phyloP scores from a whole-genome alignment of 2,329 filamentous ascomycete genomes.

The Colletotrichum sp. region DNA sequence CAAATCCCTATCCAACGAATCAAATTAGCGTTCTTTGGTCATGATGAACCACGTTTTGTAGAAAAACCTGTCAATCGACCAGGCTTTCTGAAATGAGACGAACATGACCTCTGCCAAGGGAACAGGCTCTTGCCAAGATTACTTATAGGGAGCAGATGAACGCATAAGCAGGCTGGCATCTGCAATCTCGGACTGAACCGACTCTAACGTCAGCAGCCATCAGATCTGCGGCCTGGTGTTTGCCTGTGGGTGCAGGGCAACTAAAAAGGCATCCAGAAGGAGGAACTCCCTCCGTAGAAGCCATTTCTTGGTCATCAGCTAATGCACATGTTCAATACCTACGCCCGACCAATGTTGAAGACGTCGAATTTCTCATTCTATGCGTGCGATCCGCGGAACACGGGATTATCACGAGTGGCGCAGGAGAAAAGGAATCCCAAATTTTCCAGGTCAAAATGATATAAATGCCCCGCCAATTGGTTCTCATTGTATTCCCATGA shows the following conservation, averaged over 20 bases:
- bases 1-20: too few relatives aligned
- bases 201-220: not conserved
- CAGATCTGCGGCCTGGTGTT: not conserved
- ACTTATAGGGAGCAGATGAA: not conserved
- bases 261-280: not conserved
- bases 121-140: not conserved
- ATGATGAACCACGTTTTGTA: too few relatives aligned
- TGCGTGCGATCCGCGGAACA: rapidly evolving
- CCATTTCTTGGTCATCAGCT: not conserved
- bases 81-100: not conserved
- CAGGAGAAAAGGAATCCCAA: not conserved
- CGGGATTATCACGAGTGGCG: rapidly evolving
- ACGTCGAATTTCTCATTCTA: rapidly evolving
- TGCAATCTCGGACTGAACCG: not conserved
- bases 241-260: not conserved
- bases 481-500: not conserved
- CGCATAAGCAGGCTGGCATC: rapidly evolving
- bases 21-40: too few relatives aligned
- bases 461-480: too few relatives aligned
- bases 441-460: too few relatives aligned
- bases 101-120: not conserved
- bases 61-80: too few relatives aligned
- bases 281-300: not conserved
- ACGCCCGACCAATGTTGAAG: not conserved
- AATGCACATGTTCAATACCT: not conserved